phyloP scores from a whole-genome alignment of 2,329 filamentous ascomycete species.

The Aureobasidium sp. region DNA sequence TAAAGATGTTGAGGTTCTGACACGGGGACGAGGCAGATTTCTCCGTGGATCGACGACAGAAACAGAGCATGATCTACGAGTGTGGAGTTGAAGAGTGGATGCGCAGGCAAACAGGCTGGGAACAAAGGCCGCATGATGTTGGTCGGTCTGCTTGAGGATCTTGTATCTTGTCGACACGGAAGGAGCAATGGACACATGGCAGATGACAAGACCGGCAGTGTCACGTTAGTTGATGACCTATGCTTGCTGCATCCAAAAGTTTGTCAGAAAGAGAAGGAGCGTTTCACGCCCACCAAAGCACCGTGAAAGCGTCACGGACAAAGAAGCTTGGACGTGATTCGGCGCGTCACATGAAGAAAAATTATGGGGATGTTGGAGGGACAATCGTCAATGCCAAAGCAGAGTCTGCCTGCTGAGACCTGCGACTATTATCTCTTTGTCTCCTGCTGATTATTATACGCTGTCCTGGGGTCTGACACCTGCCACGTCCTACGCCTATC shows the following conservation, averaged over 20 bases:
- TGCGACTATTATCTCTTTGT: background rate
- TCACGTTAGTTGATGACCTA: no score
- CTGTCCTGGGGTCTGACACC: background rate
- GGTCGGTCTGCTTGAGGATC: no score
- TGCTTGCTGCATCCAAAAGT: no score
- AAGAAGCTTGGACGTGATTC: conserved; percentile 10
- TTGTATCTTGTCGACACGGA: no score
- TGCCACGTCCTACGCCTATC: background rate
- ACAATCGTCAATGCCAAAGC: background rate
- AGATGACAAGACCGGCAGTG: no score
- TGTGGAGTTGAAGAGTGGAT: background rate
- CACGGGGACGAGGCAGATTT: background rate
- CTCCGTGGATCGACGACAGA: background rate
- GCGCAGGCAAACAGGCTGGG: background rate
- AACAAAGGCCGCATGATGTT: no score
- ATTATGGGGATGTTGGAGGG: conserved; percentile 9
- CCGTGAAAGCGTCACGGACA: background rate
- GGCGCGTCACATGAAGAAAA: conserved; percentile 9
- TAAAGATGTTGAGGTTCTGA: background rate
- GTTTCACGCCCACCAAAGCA: no score
- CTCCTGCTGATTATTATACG: background rate
- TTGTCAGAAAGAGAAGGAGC: no score
- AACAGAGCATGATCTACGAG: background rate
- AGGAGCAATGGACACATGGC: no score
- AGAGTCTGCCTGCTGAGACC: background rate